Evolutionary conservation across 1,284 basidiomycete genomes (phyloP).

Genomic region (Cryptococcus sp.): DNA sequence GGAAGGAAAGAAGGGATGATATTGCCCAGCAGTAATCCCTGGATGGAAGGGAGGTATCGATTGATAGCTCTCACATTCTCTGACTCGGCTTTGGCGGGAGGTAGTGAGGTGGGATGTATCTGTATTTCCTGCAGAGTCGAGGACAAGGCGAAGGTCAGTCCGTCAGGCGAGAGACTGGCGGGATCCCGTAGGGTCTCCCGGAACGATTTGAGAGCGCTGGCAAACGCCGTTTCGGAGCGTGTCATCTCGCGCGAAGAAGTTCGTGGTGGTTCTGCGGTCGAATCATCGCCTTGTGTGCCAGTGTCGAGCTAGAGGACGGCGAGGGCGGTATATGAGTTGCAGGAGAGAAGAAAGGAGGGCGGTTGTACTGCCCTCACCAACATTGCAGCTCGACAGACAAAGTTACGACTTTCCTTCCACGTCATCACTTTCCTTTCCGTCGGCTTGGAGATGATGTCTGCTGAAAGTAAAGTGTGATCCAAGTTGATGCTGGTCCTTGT

Average conservation of each 20-base stretch:
- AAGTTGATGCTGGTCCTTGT: no score
- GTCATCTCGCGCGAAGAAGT: not conserved
- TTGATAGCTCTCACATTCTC: conserved; percentile 15
- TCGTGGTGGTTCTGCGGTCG: no score
- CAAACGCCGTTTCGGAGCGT: not conserved
- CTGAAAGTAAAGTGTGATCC: not conserved
- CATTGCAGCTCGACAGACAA: not conserved
- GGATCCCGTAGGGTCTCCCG: conserved; percentile 34
- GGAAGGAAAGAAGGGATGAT: conserved; percentile 70
- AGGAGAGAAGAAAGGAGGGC: conserved; percentile 6
- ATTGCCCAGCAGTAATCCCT: conserved; percentile 28
- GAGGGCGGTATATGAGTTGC: not conserved
- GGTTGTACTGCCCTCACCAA: conserved; percentile 2
- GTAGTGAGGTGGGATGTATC: conserved; percentile 23
- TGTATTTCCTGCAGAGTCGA: conserved; percentile 22
- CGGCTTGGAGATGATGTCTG: not conserved
- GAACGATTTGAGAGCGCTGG: conserved; percentile 26
- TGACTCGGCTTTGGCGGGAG: not conserved
- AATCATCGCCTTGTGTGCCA: not conserved
- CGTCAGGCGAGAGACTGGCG: conserved; percentile 19
- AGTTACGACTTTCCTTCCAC: conserved; percentile 10
- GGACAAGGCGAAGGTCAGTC: conserved; percentile 27
- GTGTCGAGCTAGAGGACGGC: not conserved
- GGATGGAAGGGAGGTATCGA: conserved; percentile 38
- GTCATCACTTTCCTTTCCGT: conserved; percentile 9